Percentiles rank a stretch among this genome's conserved stretches.
Evolutionary conservation across 345 rosid species (phyloP).

Genomic region (Bretschneidera sinensis): DNA sequence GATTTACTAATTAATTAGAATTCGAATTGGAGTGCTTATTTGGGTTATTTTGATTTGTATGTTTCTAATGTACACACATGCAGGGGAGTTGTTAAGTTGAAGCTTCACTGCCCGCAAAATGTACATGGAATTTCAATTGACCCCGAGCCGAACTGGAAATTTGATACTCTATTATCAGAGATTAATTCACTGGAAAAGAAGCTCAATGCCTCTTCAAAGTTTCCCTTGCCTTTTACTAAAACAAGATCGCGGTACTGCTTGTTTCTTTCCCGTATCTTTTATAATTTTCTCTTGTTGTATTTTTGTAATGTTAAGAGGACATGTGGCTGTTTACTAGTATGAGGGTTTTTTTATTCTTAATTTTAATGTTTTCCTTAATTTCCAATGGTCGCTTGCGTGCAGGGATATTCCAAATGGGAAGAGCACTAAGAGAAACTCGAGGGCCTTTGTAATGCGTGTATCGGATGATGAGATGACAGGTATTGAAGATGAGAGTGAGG

Average conservation of each 20-base stretch:
- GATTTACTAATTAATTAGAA: no score
- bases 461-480: constrained; percentile 55
- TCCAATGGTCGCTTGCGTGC: constrained; percentile 7
- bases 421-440: constrained; percentile 28
- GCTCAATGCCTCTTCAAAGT: constrained; percentile 39
- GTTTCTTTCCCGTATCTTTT: background rate
- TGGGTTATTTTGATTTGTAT: background rate
- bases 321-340: background rate
- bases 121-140: constrained; percentile 58
- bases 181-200: constrained; percentile 60
- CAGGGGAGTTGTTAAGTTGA: constrained; percentile 65
- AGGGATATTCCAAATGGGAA: constrained; percentile 23
- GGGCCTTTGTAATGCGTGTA: constrained; percentile 58
- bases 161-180: constrained; percentile 50
- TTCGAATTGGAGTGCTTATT: no score
- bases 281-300: background rate
- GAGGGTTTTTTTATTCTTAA: background rate
- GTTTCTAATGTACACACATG: background rate
- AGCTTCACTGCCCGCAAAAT: constrained; percentile 49
- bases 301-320: background rate
- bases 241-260: constrained; percentile 34
- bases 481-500: constrained; percentile 35
- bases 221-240: constrained; percentile 41
- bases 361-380: background rate
- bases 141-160: constrained; percentile 79